Conservation (phyloP, 2,329 filamentous ascomycete genomes). For the Ascomycota sp. region DNA sequence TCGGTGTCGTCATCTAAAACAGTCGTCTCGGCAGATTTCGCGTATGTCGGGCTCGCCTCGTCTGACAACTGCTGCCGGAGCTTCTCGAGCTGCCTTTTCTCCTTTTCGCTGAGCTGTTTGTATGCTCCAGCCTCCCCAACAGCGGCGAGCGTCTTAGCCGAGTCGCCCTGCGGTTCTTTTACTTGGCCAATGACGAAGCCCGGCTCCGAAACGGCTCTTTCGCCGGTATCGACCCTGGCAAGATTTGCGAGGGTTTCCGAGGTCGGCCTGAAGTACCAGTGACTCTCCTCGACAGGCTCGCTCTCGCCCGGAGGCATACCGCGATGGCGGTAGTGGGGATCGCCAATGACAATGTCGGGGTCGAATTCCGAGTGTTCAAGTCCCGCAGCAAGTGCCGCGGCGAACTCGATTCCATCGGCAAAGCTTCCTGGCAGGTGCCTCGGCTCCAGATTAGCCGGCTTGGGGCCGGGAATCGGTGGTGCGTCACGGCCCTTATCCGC, state of each 20-base stretch:
- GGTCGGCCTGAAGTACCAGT: slow-evolving; percentile 27
- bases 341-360: slow-evolving; percentile 47
- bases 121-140: slow-evolving; percentile 8
- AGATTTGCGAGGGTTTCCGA: slow-evolving; percentile 26
- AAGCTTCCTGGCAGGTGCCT: slow-evolving; percentile 44
- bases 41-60: slow-evolving; percentile 1
- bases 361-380: slow-evolving; percentile 51
- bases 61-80: slow-evolving; percentile 4
- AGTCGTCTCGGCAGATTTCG: slow-evolving; percentile 1
- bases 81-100: slow-evolving; percentile 26
- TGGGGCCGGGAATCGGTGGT: slow-evolving; percentile 35
- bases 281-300: slow-evolving; percentile 17
- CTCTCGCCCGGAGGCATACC: slow-evolving; percentile 42
- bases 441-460: slow-evolving; percentile 25
- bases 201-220: slow-evolving; percentile 10
- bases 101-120: slow-evolving; percentile 24
- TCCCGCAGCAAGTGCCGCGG: slow-evolving; percentile 47
- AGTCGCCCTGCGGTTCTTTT: slow-evolving; percentile 17
- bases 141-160: slow-evolving; percentile 5
- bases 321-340: slow-evolving; percentile 41
- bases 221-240: neutral
- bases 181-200: slow-evolving; percentile 28
- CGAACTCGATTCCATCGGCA: slow-evolving; percentile 46
- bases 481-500: slow-evolving; percentile 20
- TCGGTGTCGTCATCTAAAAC: slow-evolving; percentile 8